phyloP scores from a whole-genome alignment of 176 grass and related monocot genomes.

The Avena sativa region DNA sequence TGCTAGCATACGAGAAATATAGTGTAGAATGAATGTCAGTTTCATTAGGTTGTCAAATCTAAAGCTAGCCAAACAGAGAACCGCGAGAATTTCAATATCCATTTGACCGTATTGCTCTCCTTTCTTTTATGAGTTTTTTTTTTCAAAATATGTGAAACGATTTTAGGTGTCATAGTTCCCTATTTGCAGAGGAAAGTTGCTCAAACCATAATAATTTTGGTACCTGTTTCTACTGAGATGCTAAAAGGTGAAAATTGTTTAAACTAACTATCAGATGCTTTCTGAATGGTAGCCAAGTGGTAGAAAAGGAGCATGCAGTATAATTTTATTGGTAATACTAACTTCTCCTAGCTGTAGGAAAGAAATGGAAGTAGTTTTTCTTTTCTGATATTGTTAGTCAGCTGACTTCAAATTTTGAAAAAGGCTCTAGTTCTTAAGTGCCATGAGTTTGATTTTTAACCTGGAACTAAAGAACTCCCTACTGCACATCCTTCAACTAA shows the following conservation, averaged over 20 bases:
- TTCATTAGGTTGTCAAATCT: not conserved
- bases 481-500: not conserved
- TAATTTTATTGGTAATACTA: not conserved
- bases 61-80: not conserved
- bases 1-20: not conserved
- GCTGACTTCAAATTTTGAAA: not conserved
- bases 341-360: slow-evolving; percentile 27
- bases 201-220: not conserved
- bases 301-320: not conserved
- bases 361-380: not conserved
- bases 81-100: not conserved
- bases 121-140: not conserved
- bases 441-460: not conserved
- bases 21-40: slow-evolving; percentile 8
- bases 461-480: not conserved
- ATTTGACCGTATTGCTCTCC: not conserved
- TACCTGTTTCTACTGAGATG: slow-evolving; percentile 23
- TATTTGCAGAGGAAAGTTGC: not conserved
- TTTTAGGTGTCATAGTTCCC: not conserved
- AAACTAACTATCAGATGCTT: slow-evolving; percentile 17
- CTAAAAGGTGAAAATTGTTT: not conserved
- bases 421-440: not conserved
- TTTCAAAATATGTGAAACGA: slow-evolving; percentile 18
- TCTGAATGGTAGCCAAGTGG: not conserved
- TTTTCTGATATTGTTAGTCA: not conserved